A percentile compares a stretch with the other conserved stretches of the same genome.
These are phyloP conservation scores for Aspergillus incahuasiensis DNA, from an alignment of 495 filamentous ascomycete genomes.

Conservation along the genomic window DNA sequence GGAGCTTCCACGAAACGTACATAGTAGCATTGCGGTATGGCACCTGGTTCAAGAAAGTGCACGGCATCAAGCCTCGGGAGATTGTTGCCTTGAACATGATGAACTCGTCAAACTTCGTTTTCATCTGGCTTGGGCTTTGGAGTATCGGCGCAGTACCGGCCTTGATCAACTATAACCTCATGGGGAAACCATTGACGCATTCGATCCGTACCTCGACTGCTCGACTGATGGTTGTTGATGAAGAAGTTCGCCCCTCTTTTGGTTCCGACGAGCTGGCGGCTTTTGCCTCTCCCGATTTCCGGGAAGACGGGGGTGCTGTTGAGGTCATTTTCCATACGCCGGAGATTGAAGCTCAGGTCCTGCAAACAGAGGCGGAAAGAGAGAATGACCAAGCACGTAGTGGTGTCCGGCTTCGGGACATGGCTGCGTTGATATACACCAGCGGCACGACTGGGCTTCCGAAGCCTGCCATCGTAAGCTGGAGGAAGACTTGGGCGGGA, in stretches of 20 bases:
- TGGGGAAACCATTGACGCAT: slow-evolving; percentile 70
- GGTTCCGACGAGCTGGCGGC: slow-evolving; percentile 41
- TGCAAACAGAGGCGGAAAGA: slow-evolving; percentile 53
- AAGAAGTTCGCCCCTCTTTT: slow-evolving; percentile 53
- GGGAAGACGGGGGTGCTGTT: slow-evolving; percentile 47
- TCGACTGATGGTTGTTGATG: slow-evolving; percentile 70
- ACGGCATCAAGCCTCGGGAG: slow-evolving; percentile 66
- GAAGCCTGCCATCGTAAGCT: slow-evolving; percentile 82
- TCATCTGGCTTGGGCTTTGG: slow-evolving; percentile 84
- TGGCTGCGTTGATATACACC: slow-evolving; percentile 78
- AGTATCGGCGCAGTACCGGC: slow-evolving; percentile 85
- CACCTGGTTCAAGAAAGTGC: slow-evolving; percentile 70
- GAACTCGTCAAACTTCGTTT: slow-evolving; percentile 79
- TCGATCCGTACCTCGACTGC: slow-evolving; percentile 69
- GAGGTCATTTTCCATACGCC: slow-evolving; percentile 58
- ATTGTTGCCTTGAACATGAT: slow-evolving; percentile 86
- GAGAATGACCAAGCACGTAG: slow-evolving; percentile 57
- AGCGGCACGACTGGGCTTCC: slow-evolving; percentile 88
- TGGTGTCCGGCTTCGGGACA: slow-evolving; percentile 48
- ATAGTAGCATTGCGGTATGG: slow-evolving; percentile 71
- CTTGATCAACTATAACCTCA: slow-evolving; percentile 90
- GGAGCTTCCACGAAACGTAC: slow-evolving; percentile 82
- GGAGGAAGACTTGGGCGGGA: slow-evolving; percentile 59
- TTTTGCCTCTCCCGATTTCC: slow-evolving; percentile 39
- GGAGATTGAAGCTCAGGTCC: slow-evolving; percentile 58